phyloP scores from a whole-genome alignment of 2,329 filamentous ascomycete genomes.

The Lachnellula willkommii region DNA sequence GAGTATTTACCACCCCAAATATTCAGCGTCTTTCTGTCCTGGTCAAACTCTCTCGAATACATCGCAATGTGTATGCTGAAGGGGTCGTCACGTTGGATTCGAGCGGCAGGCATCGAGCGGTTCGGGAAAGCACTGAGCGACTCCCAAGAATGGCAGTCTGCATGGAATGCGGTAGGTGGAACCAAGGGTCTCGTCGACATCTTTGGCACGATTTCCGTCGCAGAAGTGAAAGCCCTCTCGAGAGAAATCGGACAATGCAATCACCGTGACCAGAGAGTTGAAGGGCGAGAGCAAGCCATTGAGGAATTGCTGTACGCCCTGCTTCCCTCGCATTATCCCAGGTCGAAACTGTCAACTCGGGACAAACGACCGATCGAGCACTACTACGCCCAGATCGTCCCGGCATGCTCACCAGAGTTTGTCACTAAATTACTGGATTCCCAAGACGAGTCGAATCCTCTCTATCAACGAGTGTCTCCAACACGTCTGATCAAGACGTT shows the following conservation, averaged over 20 bases:
- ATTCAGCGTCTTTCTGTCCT: constrained; percentile 7
- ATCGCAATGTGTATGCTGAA: constrained; percentile 6
- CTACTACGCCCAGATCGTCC: constrained; percentile 7
- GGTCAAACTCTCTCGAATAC: neutral
- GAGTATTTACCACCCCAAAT: constrained; percentile 3
- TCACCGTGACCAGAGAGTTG: neutral
- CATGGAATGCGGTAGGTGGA: constrained; percentile 10
- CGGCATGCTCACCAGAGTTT: constrained; percentile 10
- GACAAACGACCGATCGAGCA: constrained; percentile 12
- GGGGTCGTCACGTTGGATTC: constrained; percentile 3
- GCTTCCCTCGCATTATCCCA: constrained; percentile 12
- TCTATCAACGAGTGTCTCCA: constrained; percentile 7
- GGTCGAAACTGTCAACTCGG: constrained; percentile 3
- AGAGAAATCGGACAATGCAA: constrained; percentile 7
- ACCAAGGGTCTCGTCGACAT: constrained; percentile 7
- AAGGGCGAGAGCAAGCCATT: constrained; percentile 7
- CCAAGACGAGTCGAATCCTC: constrained; percentile 10
- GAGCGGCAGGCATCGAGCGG: constrained; percentile 8
- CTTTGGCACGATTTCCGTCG: constrained; percentile 8
- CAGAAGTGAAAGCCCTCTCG: constrained; percentile 5
- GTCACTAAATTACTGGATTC: constrained; percentile 3
- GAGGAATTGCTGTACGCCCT: constrained; percentile 11
- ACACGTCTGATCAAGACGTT: constrained; percentile 2
- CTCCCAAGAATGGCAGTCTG: constrained; percentile 7
- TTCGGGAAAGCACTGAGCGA: constrained; percentile 10